Evolutionary conservation across 2,329 filamentous ascomycete genomes (phyloP), one percentile per base, ranked within the genome.

Genomic region (Fusarium brachygibbosum): DNA sequence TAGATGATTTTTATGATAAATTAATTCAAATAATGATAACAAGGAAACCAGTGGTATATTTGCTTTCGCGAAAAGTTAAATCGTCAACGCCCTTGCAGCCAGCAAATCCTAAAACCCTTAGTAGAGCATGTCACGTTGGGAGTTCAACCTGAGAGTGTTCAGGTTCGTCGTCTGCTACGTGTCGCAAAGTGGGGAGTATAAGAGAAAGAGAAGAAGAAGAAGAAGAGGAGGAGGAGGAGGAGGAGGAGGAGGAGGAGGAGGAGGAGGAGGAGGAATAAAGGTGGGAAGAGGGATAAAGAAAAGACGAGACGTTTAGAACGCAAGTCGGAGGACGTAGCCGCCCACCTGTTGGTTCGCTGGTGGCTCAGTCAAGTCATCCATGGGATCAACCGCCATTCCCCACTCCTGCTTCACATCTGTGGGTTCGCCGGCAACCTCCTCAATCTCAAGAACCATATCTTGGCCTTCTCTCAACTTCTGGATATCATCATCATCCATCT

Each of bases 401-500:
- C 87, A 90, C 70, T 90, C 87, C 35, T 82, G 79, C 74, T 89
- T 88, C 35, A 82, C 29, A 32, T 32, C 73, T 21, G 57, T 32
- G 17, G 71, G 42, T 28, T 74, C 71, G 29, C 82, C 79, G 7
- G 78, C 71, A n/a, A 82, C 74, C 70, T 87, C 84, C n/a, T 78
- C 76, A 44, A 92, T 83, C 71, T 96, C 90, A 59, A 92, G 85
- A 61, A 90, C 87, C 91, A 98, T 96, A 75, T 97, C 94, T 79
- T 98, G 93, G 32, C 94, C 94, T 81, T 99, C 96, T 2, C 89
- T 87, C 52, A 98, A 84, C 78, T 94, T 91, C 41, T 87, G 87
- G 32, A 98, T 88, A 46, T 96, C 90, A 66, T 98, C 94, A 75
- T 98, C 94, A 74, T 98, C 96, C 73, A 98, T 86, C 75, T 97